Evolutionary conservation across 768 basidiomycete genomes (phyloP), one percentile per base, ranked within the genome.

Genomic region (Phallus indusiatus): DNA sequence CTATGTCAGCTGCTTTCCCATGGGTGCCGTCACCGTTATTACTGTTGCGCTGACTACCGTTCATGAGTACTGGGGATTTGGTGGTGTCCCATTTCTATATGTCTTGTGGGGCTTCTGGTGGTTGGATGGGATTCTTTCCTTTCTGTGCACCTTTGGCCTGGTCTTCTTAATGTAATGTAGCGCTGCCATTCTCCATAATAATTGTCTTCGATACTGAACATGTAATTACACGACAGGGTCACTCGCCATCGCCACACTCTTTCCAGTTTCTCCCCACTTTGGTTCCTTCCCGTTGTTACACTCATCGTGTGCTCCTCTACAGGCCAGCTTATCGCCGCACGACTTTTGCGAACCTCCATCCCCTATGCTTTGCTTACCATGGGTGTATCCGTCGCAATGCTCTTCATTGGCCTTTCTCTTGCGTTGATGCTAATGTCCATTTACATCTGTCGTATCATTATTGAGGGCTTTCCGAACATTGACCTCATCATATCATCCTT

Each of bases 251-350:
- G 69, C 12, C 78, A 81, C 47, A 64, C 70, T 0, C 53, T 75
- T 46, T 64, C 73, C 21, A 71, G 70, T 16, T 72, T 80, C 67
- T 72, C 75, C 0, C 71, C 76, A 6, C 69, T 75, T 1, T 80
- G 79, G 78, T 73, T 81, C 9, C 72, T 81, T 11, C 80, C 80
- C 11, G 73, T 79, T 36, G 76, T 83, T 18, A 70, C 81, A 1
- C 75, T 78, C 21, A 69, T 82, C 60, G 81, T 83, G 68, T 76
- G 78, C 18, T 77, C 79, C 5, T 75, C 81, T 3, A 72, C 78
- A 0, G 81, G 81, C 9, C 76, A 75, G 18, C 66, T 81, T 51
- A 61, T 82, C 28, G 71, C 77, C 2, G 54, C 65, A 6, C 71
- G 74, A 22, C 69, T 82, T 14, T 61, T 62, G 20, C 62, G 72